These are phyloP conservation scores for Thamnidium elegans DNA, from an alignment of 192 early-diverging fungal species.

Conservation along the genomic window DNA sequence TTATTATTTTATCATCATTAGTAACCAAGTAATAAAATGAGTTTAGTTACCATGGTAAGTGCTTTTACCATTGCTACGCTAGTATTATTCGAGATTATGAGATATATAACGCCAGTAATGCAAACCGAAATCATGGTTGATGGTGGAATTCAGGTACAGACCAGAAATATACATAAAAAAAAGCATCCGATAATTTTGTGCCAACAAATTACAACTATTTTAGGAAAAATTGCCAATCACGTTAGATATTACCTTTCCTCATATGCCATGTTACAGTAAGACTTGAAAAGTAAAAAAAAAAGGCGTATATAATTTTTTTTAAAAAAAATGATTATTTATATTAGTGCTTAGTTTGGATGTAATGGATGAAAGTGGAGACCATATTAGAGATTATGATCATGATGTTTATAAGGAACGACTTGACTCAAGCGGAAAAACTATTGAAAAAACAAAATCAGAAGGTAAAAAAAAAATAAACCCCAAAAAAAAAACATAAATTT, in stretches of 20 bases:
- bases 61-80: slow-evolving; percentile 68
- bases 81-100: slow-evolving; percentile 75
- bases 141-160: slow-evolving; percentile 55
- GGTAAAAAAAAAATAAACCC: slow-evolving; percentile 32
- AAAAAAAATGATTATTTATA: not conserved
- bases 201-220: not conserved
- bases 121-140: slow-evolving; percentile 80
- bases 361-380: slow-evolving; percentile 92
- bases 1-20: not conserved
- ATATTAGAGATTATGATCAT: slow-evolving; percentile 72
- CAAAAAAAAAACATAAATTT: not conserved
- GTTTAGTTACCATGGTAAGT: slow-evolving; percentile 74
- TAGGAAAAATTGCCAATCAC: slow-evolving; percentile 83
- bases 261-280: slow-evolving; percentile 82
- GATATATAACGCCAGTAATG: slow-evolving; percentile 68
- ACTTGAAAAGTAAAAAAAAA: not conserved
- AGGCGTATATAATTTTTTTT: no score
- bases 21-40: not conserved
- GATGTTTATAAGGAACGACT: slow-evolving; percentile 77
- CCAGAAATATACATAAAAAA: not conserved
- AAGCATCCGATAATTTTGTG: no score
- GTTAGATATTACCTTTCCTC: slow-evolving; percentile 86
- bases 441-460: slow-evolving; percentile 54
- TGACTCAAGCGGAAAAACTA: slow-evolving; percentile 59
- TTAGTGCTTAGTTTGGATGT: slow-evolving; percentile 87